A percentile compares a stretch with the other conserved stretches of the same genome.
Evolutionary conservation across 106 monocot species (phyloP).

Genomic region (Platanthera zijinensis): DNA sequence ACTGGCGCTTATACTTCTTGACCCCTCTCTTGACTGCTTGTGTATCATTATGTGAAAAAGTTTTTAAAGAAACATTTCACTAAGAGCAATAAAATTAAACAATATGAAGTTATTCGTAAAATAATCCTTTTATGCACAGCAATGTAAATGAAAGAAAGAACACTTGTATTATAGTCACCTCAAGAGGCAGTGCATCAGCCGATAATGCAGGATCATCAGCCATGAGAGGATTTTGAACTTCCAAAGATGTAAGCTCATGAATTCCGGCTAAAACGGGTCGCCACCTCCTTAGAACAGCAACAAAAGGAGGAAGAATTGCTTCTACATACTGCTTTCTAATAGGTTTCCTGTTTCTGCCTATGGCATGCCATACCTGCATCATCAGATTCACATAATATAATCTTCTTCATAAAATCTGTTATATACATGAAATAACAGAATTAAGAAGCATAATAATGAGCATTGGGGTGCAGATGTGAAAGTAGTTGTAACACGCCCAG

Average conservation of each 20-base stretch:
- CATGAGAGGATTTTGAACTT: slow-evolving; percentile 80
- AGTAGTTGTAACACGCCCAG: neutral
- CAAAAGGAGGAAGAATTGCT: slow-evolving; percentile 87
- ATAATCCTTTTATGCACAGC: slow-evolving; percentile 9
- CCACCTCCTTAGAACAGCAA: slow-evolving; percentile 91
- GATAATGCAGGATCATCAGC: slow-evolving; percentile 84
- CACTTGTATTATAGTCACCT: slow-evolving; percentile 36
- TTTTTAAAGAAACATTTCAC: neutral
- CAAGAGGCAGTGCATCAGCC: slow-evolving; percentile 82
- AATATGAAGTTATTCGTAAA: neutral
- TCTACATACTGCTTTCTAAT: slow-evolving; percentile 79
- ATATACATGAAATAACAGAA: neutral
- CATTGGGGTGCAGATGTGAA: neutral
- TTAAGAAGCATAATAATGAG: neutral
- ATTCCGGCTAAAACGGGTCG: slow-evolving; percentile 90
- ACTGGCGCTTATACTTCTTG: too few species aligned
- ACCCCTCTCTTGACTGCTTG: too few species aligned
- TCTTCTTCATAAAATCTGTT: neutral
- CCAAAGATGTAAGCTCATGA: slow-evolving; percentile 91
- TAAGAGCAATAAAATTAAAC: neutral
- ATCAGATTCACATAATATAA: slow-evolving; percentile 7
- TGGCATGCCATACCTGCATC: slow-evolving; percentile 93
- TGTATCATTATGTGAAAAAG: neutral
- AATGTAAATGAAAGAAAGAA: neutral
- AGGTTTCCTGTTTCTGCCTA: slow-evolving; percentile 69